Conservation (phyloP, 2,329 filamentous ascomycete species). For the Clonostachys byssicola region DNA sequence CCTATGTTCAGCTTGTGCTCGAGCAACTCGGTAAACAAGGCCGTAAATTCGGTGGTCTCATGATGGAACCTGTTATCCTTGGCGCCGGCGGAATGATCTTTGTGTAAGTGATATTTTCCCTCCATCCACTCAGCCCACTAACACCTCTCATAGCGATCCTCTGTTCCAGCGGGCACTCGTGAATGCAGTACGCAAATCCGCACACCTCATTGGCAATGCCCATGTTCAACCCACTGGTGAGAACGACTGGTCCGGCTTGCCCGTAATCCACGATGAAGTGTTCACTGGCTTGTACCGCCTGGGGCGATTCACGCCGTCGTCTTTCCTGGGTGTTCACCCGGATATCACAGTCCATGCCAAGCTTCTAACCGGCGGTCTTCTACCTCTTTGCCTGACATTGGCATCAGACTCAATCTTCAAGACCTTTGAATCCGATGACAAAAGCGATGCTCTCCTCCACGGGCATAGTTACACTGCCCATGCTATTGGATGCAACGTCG, state of each 20-base stretch:
- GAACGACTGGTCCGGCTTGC: slow-evolving; percentile 65
- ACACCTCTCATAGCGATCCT: slow-evolving; percentile 55
- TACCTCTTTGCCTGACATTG: slow-evolving; percentile 73
- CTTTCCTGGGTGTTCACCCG: slow-evolving; percentile 63
- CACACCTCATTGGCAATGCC: slow-evolving; percentile 44
- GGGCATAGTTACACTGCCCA: slow-evolving; percentile 88
- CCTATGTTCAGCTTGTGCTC: slow-evolving; percentile 54
- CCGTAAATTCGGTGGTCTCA: slow-evolving; percentile 68
- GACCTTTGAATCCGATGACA: slow-evolving; percentile 67
- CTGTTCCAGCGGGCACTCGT: slow-evolving; percentile 74
- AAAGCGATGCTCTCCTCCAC: slow-evolving; percentile 75
- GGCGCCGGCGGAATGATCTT: slow-evolving; percentile 83
- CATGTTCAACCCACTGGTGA: slow-evolving; percentile 6
- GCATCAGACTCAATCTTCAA: slow-evolving; percentile 71
- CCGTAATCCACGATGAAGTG: slow-evolving; percentile 80
- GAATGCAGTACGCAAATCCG: slow-evolving; percentile 57
- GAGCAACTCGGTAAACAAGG: slow-evolving; percentile 48
- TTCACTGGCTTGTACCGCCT: slow-evolving; percentile 84
- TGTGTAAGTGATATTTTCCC: slow-evolving; percentile 45
- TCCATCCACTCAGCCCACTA: slow-evolving; percentile 1
- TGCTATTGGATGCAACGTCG: slow-evolving; percentile 75
- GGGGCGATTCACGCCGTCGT: slow-evolving; percentile 65
- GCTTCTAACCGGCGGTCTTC: slow-evolving; percentile 73
- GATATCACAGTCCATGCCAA: slow-evolving; percentile 83
- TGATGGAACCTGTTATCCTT: slow-evolving; percentile 77